Evolutionary conservation across 805 yeast species (phyloP), one percentile per base, ranked within the genome.

Genomic region (Hanseniaspora jakobsenii): DNA sequence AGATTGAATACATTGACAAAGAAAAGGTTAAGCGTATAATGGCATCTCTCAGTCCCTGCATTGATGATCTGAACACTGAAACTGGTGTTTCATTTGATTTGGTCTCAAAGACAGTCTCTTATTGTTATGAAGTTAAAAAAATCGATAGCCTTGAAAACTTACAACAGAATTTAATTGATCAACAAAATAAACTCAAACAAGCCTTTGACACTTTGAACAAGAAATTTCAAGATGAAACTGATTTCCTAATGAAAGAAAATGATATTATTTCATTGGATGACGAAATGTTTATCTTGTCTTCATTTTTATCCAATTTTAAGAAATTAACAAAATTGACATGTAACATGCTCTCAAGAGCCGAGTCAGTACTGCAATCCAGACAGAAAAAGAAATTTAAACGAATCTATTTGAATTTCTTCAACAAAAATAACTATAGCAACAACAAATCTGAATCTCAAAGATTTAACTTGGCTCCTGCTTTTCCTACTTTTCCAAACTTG

Each of bases 231-330:
- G 62, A 65, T 1, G 54, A 66, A 48, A 42, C 32, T 3, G 32
- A 42, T 6, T 4, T 4, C 8, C 8, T 17, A n/a, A 9, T 34
- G 7, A 40, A 37, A 30, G 27, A 41, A 16, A 55, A 55, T 13
- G 60, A 61, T 32, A 52, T 60, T 22, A 50, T 69, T 6, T 55
- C 65, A 29, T 74, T 75, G 9, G 62, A 68, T 41, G 75, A 71
- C 47, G 73, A 71, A 50, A 63, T 69, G 59, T 72, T 72, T 49
- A 51, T 72, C 13, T 45, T 72, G 3, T 69, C 76, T 1, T 69
- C 75, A 0, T 72, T 71, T 52, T 46, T 72, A 19, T 62, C 71
- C 57, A 72, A 72, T 50, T 58, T 69, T 36, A 64, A 70, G 49
- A 68, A 68, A 48, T 55, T 61, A 19, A 57, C 68, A 0, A 56